These are phyloP conservation scores for Pythium periplocum DNA, from an alignment of 352 stramenopile species.

Conservation along the genomic window DNA sequence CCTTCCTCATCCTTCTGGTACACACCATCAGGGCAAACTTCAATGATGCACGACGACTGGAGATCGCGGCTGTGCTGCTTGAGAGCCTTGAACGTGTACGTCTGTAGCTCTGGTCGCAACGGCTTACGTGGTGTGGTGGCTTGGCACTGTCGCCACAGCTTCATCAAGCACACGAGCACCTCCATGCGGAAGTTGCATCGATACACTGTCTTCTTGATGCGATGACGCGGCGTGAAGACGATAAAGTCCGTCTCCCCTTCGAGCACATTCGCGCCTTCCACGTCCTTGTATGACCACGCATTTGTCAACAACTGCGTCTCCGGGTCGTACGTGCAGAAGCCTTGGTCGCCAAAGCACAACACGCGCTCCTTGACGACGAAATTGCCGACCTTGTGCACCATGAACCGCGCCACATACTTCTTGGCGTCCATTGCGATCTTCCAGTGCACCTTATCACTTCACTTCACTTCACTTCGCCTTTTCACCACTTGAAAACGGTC, in stretches of 20 bases:
- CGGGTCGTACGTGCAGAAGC: slow-evolving; percentile 66
- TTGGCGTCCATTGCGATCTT: slow-evolving; percentile 39
- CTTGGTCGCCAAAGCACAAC: slow-evolving; percentile 68
- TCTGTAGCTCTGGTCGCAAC: slow-evolving; percentile 41
- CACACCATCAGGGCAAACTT: slow-evolving; percentile 67
- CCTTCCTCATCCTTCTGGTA: slow-evolving; percentile 72
- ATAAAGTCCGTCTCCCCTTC: slow-evolving; percentile 76
- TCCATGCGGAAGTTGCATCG: slow-evolving; percentile 81
- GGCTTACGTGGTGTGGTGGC: slow-evolving; percentile 24
- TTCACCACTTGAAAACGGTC: too few species aligned
- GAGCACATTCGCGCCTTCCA: slow-evolving; percentile 48
- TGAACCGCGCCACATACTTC: slow-evolving; percentile 65
- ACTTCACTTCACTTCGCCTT: too few species aligned
- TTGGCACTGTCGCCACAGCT: slow-evolving; percentile 58
- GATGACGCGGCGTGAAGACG: slow-evolving; percentile 68
- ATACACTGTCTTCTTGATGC: slow-evolving; percentile 79
- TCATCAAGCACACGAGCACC: slow-evolving; percentile 76
- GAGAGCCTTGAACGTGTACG: slow-evolving; percentile 38
- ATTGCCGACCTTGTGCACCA: slow-evolving; percentile 80
- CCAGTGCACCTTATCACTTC: too few species aligned
- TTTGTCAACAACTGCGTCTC: slow-evolving; percentile 75
- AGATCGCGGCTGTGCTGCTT: slow-evolving; percentile 60
- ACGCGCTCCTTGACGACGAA: slow-evolving; percentile 84
- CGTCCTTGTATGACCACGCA: slow-evolving; percentile 77
- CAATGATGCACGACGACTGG: slow-evolving; percentile 59